These are phyloP conservation scores for Cladophialophora exuberans DNA, from an alignment of 2,329 filamentous ascomycete species.

Conservation along the genomic window DNA sequence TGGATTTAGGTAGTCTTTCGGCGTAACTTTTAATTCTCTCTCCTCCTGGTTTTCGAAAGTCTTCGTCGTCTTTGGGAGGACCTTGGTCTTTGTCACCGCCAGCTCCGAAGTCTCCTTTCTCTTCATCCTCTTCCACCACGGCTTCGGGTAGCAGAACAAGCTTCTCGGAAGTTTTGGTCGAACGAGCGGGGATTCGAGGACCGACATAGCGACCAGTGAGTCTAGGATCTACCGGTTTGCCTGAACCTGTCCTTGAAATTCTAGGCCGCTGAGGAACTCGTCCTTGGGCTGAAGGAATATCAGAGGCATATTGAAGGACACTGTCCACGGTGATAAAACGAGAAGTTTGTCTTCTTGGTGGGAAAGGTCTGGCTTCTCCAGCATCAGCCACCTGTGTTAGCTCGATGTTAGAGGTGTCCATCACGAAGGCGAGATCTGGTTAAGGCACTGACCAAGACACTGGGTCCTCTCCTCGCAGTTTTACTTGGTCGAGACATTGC, in stretches of 20 bases:
- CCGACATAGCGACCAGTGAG: constrained; percentile 60
- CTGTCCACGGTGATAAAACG: constrained; percentile 89
- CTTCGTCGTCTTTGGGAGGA: constrained; percentile 59
- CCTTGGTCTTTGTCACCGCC: constrained; percentile 58
- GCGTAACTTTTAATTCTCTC: constrained; percentile 83
- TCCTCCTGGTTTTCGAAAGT: constrained; percentile 62
- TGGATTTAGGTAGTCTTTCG: constrained; percentile 85
- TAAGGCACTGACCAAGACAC: constrained; percentile 56
- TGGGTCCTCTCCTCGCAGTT: constrained; percentile 59
- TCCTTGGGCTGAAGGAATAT: constrained; percentile 92
- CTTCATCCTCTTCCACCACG: constrained; percentile 55
- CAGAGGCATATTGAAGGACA: constrained; percentile 88
- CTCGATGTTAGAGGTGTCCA: constrained; percentile 20
- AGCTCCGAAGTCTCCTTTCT: constrained; percentile 58
- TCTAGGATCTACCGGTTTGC: constrained; percentile 54
- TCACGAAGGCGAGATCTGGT: constrained; percentile 27
- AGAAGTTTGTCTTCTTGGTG: constrained; percentile 53
- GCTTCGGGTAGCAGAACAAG: constrained; percentile 92
- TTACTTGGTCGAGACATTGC: constrained; percentile 28
- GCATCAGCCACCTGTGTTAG: constrained; percentile 25
- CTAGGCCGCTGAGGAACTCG: constrained; percentile 64
- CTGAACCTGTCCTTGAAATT: constrained; percentile 43
- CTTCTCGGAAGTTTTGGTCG: constrained; percentile 94
- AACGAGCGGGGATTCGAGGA: constrained; percentile 75
- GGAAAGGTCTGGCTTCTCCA: constrained; percentile 34